A percentile compares a stretch with the other conserved stretches of the same genome.
These are phyloP conservation scores for Cylindrodendrum hubeiense DNA, from an alignment of 2,329 filamentous ascomycete genomes.

Conservation along the genomic window DNA sequence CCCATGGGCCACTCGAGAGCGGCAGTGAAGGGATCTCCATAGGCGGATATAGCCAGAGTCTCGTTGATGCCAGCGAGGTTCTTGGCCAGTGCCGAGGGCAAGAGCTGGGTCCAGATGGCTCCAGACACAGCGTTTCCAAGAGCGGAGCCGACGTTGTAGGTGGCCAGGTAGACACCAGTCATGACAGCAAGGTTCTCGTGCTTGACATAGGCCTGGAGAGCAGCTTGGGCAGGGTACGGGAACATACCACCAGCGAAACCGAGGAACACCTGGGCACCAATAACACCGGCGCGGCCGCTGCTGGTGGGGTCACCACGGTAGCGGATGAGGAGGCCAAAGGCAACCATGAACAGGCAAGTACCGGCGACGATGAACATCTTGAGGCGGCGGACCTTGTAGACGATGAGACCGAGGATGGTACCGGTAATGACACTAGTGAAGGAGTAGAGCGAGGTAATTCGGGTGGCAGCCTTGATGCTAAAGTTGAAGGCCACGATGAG, in stretches of 20 bases:
- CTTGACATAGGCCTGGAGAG: slow-evolving; percentile 55
- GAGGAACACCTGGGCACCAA: slow-evolving; percentile 72
- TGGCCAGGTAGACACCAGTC: slow-evolving; percentile 72
- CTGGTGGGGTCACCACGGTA: slow-evolving; percentile 66
- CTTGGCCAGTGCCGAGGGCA: slow-evolving; percentile 59
- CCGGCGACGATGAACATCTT: slow-evolving; percentile 74
- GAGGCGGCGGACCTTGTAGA: slow-evolving; percentile 69
- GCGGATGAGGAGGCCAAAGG: slow-evolving; percentile 73
- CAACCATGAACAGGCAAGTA: slow-evolving; percentile 71
- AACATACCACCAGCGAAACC: slow-evolving; percentile 75
- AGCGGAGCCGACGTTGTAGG: slow-evolving; percentile 73
- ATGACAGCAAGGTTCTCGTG: slow-evolving; percentile 72
- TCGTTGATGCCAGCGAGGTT: slow-evolving; percentile 53
- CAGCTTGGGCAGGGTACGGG: slow-evolving; percentile 61
- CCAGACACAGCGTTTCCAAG: slow-evolving; percentile 71
- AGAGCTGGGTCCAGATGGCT: slow-evolving; percentile 71
- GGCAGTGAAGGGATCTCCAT: slow-evolving; percentile 53
- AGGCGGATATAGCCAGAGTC: slow-evolving; percentile 52
- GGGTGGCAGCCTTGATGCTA: slow-evolving; percentile 66
- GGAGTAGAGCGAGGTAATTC: slow-evolving; percentile 70
- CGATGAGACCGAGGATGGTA: slow-evolving; percentile 66
- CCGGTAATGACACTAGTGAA: slow-evolving; percentile 70
- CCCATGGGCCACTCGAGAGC: slow-evolving; percentile 54
- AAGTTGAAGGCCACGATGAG: slow-evolving; percentile 73
- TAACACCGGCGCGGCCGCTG: slow-evolving; percentile 65